phyloP scores from a whole-genome alignment of 2,329 filamentous ascomycete species.

The Monilinia fructicola region DNA sequence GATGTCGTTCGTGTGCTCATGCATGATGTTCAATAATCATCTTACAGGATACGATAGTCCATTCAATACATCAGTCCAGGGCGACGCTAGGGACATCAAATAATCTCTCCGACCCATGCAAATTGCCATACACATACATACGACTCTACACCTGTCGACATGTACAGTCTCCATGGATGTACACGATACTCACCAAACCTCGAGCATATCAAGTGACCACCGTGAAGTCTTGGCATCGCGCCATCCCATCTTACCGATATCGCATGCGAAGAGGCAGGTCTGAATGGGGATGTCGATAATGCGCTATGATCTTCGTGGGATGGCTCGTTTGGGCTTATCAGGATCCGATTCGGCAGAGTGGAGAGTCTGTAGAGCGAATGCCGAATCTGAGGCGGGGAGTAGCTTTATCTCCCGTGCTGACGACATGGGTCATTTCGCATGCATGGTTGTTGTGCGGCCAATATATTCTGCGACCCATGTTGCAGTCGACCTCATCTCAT shows the following conservation, averaged over 20 bases:
- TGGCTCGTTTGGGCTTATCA: not conserved
- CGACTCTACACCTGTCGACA: constrained; percentile 4
- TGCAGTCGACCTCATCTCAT: not conserved
- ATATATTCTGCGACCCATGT: not conserved
- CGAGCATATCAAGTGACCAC: constrained; percentile 8
- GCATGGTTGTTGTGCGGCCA: not conserved
- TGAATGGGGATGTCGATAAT: not conserved
- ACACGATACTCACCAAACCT: not conserved
- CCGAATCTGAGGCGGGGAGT: not conserved
- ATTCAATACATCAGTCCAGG: not conserved
- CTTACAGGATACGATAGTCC: not conserved
- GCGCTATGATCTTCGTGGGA: not conserved
- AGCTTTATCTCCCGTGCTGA: constrained; percentile 1
- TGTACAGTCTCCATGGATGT: too few relatives aligned
- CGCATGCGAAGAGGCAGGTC: not conserved
- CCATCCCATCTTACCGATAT: constrained; percentile 4
- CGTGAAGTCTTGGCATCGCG: constrained; percentile 9
- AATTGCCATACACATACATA: too few relatives aligned
- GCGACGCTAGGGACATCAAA: not conserved
- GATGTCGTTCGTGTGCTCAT: not conserved
- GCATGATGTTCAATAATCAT: not conserved
- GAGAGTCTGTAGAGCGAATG: not conserved
- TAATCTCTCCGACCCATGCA: not conserved
- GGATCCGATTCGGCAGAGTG: not conserved
- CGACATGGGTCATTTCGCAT: not conserved